Base-by-base conservation (phyloP, 768 basidiomycete genomes). In the Trametes punicea region DNA sequence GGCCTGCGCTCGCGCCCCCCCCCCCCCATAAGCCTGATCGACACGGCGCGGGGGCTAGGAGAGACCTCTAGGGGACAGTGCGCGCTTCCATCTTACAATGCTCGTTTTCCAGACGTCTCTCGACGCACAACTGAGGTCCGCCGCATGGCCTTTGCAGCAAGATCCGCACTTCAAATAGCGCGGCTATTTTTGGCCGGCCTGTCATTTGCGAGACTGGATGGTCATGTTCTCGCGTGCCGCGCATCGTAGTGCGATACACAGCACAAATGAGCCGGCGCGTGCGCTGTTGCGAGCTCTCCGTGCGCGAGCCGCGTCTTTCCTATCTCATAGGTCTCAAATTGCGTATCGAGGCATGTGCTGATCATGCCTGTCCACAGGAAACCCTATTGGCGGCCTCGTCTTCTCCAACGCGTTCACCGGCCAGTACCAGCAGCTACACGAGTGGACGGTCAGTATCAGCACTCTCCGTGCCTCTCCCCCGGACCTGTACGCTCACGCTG, bases 371-470 rank as follows among this genome's bases (percentile, higher is more conserved):
- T 34, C 26, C 39, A 11, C 47, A 71, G 83, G 80, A 15, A 84
- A 82, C 63, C 83, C 79, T 9, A 78, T 81, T 30, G 87, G 85
- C 26, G 84, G 81, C 3, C 75, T 88, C 39, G 83, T 91, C n/a
- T 88, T 88, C 68, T 85, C 87, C 20, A 77, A 55, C 56, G 85
- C 83, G n/a, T 88, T 85, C 69, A 84, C 81, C 20, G 70, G 42
- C 42, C 42, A 73, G 44, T 60, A 81, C 3, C 60, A 79, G 61
- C 78, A 89, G 64, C 73, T 88, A 36, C 77, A 82, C 62, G 84
- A 90, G 66, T 92, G 90, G 90, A 88, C 85, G 44, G 82, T 79
- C 70, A 64, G 69, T 59, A 16, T 47, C n/a, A 62, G 21, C 16
- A 26, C 31, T 20, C 18, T 47, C 16, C 15, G 4, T 31, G 23